Evolutionary conservation across 2,329 filamentous ascomycete genomes (phyloP).

Genomic region (Aspergillus ustus): DNA sequence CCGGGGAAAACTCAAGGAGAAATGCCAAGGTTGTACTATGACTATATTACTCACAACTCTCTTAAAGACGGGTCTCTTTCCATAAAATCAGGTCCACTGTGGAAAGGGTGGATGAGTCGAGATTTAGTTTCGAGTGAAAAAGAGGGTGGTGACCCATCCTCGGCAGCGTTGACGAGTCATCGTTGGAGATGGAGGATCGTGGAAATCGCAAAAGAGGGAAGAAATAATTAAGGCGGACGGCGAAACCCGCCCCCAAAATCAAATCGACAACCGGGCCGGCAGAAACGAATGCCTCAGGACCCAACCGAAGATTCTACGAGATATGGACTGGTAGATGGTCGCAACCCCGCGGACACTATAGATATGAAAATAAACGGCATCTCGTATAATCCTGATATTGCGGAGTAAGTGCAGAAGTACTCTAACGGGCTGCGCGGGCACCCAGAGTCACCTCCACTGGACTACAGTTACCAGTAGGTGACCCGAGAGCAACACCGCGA

Average conservation of each 20-base stretch:
- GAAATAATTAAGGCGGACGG: conserved; percentile 9
- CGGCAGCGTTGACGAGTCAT: conserved; percentile 6
- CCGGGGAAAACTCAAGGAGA: conserved; percentile 2
- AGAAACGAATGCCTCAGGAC: background rate
- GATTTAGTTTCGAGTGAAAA: conserved; percentile 4
- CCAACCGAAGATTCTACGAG: background rate
- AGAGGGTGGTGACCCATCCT: conserved; percentile 6
- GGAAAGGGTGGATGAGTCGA: conserved; percentile 8
- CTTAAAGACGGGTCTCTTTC: conserved; percentile 6
- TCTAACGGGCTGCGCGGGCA: background rate
- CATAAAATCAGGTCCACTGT: conserved; percentile 12
- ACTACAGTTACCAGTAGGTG: too few species aligned
- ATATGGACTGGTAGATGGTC: background rate
- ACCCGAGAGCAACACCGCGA: background rate
- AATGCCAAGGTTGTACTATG: background rate
- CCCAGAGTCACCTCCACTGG: background rate
- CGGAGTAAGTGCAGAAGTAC: background rate
- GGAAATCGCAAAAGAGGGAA: conserved; percentile 4
- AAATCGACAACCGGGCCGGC: background rate
- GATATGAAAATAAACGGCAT: background rate
- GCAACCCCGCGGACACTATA: background rate
- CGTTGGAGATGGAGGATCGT: background rate
- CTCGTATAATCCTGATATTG: background rate
- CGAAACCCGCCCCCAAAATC: conserved; percentile 13
- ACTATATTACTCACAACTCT: conserved; percentile 8